Evolutionary conservation across 163 green algal genomes (phyloP).

Genomic region (Trebouxiophyceae sp.): DNA sequence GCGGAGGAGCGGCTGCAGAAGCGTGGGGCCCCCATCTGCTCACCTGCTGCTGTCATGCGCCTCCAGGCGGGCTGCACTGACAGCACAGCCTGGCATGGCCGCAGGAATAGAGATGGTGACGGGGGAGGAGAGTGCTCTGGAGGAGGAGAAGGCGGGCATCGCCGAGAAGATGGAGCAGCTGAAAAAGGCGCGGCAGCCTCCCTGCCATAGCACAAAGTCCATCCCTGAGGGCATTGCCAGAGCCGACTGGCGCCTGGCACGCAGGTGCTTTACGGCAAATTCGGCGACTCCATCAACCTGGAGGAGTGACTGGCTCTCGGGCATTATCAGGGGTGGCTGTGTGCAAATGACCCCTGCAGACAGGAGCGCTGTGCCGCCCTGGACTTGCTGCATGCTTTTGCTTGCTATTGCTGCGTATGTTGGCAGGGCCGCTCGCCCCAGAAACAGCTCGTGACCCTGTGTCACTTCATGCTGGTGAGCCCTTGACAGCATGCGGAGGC

Average conservation of each 20-base stretch:
- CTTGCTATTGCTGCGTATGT: too few species aligned
- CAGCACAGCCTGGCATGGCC: not conserved
- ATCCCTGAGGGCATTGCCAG: not conserved
- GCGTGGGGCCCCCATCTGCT: constrained; percentile 10
- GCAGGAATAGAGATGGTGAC: constrained; percentile 27
- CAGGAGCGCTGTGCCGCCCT: too few species aligned
- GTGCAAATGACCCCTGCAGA: too few species aligned
- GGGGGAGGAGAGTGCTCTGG: constrained; percentile 28
- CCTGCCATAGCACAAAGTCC: too few species aligned
- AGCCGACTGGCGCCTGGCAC: not conserved
- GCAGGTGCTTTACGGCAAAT: constrained; percentile 70
- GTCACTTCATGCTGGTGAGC: too few species aligned
- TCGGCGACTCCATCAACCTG: constrained; percentile 72
- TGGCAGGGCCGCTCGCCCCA: too few species aligned
- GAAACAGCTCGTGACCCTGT: too few species aligned
- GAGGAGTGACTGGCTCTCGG: constrained; percentile 22
- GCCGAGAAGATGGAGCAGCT: constrained; percentile 50
- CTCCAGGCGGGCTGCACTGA: not conserved
- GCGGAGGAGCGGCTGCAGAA: constrained; percentile 56
- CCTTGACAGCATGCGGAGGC: too few species aligned
- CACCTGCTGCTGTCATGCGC: too few species aligned
- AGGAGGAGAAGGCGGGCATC: constrained; percentile 35
- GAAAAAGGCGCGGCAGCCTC: too few species aligned
- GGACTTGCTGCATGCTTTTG: too few species aligned
- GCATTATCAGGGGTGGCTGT: not conserved